These are phyloP conservation scores for Cyclospora cayetanensis DNA, from an alignment of 169 alveolate genomes.

Conservation along the genomic window DNA sequence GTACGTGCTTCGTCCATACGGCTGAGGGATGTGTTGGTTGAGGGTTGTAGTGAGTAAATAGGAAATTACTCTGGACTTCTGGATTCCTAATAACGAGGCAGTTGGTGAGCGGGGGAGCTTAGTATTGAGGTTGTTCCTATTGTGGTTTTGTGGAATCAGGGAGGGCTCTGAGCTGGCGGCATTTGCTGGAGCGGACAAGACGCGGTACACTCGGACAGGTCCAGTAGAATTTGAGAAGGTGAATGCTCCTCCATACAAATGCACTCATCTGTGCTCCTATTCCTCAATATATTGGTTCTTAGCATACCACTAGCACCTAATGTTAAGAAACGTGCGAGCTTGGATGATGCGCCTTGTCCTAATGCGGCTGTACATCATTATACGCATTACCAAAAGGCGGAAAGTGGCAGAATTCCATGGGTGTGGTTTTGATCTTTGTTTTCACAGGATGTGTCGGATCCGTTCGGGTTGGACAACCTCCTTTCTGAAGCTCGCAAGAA, in stretches of 20 bases:
- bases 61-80: too few species aligned
- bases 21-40: too few species aligned
- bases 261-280: too few species aligned
- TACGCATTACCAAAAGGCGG: too few species aligned
- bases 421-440: not conserved
- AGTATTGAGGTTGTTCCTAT: not conserved
- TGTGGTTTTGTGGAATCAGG: constrained; percentile 64
- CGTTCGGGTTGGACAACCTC: constrained; percentile 89
- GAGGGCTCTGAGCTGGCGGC: constrained; percentile 81
- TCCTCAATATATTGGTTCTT: too few species aligned
- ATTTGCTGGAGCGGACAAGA: constrained; percentile 81
- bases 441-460: constrained; percentile 86
- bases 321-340: too few species aligned
- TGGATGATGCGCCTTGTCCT: too few species aligned
- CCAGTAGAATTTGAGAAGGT: constrained; percentile 88
- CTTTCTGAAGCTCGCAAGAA: constrained; percentile 87
- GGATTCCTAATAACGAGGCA: too few species aligned
- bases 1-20: too few species aligned
- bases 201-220: constrained; percentile 78
- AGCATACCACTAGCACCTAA: too few species aligned
- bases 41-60: too few species aligned
- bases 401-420: not conserved
- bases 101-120: not conserved
- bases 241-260: not conserved
- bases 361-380: too few species aligned